Evolutionary conservation across 2,329 filamentous ascomycete genomes (phyloP).

Genomic region (Penicillium sp.): DNA sequence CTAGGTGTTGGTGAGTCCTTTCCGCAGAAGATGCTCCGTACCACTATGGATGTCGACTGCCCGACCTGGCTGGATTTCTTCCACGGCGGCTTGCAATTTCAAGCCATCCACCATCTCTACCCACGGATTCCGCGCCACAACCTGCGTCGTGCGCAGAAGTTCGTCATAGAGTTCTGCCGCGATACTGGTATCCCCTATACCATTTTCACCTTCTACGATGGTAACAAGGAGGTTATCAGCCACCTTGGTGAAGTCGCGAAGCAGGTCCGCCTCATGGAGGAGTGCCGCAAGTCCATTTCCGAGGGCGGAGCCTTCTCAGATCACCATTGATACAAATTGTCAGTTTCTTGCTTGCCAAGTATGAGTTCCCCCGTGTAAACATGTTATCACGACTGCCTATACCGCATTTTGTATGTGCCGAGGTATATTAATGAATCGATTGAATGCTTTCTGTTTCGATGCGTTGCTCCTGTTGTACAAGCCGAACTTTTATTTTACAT

Average conservation of each 20-base stretch:
- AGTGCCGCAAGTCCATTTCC: constrained; percentile 60
- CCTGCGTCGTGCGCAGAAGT: constrained; percentile 68
- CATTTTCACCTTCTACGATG: constrained; percentile 78
- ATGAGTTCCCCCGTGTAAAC: constrained; percentile 2
- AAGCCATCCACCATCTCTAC: constrained; percentile 82
- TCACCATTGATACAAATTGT: constrained; percentile 20
- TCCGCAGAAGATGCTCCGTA: constrained; percentile 84
- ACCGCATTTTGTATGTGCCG: neutral
- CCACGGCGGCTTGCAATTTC: constrained; percentile 85
- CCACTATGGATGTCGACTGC: constrained; percentile 91
- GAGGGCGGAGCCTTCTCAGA: constrained; percentile 33
- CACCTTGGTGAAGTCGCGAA: constrained; percentile 74
- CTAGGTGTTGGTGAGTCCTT: constrained; percentile 82
- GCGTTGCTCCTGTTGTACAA: neutral
- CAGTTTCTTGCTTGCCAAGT: constrained; percentile 9
- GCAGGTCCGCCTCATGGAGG: constrained; percentile 73
- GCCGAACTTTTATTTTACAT: neutral
- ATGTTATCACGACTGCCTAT: constrained; percentile 7
- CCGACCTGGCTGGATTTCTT: constrained; percentile 85
- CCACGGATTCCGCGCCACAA: constrained; percentile 84
- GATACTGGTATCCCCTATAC: constrained; percentile 83
- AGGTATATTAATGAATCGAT: constrained; percentile 13
- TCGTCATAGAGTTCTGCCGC: constrained; percentile 76
- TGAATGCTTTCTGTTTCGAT: constrained; percentile 3
- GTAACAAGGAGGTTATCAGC: constrained; percentile 77